phyloP scores from a whole-genome alignment of 2,329 filamentous ascomycete species.

The Neonectria ditissima region DNA sequence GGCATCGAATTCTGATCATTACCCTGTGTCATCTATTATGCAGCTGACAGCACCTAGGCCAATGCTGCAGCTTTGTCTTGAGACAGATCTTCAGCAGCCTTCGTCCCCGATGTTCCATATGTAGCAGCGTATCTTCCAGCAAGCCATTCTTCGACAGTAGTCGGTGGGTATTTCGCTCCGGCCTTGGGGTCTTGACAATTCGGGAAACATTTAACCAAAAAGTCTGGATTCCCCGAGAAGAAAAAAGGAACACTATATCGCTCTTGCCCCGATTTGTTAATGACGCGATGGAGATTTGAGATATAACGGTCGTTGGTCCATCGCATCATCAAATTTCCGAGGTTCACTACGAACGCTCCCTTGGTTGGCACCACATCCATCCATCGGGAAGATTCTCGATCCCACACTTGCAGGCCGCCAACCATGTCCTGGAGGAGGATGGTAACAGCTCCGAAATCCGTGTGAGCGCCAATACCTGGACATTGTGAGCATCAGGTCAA shows the following conservation, averaged over 20 bases:
- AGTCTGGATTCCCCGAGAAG: conserved; percentile 65
- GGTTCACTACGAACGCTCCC: conserved; percentile 63
- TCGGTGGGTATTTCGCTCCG: conserved; percentile 46
- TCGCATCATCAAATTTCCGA: conserved; percentile 61
- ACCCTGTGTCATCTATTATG: too few relatives aligned
- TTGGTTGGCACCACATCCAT: conserved; percentile 53
- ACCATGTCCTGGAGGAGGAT: conserved; percentile 32
- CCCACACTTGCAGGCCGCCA: conserved; percentile 30
- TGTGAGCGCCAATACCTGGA: conserved; percentile 27
- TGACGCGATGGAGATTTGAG: conserved; percentile 66
- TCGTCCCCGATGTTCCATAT: conserved; percentile 35
- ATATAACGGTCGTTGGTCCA: conserved; percentile 66
- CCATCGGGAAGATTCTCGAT: conserved; percentile 17
- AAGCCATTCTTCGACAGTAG: conserved; percentile 49
- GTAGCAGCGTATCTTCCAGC: conserved; percentile 49
- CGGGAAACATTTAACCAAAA: conserved; percentile 48
- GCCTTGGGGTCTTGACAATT: conserved; percentile 40
- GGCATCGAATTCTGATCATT: too few relatives aligned
- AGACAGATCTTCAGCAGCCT: conserved; percentile 3
- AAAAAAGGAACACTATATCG: conserved; percentile 69
- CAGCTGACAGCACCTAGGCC: too few relatives aligned
- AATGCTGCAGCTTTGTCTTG: not conserved
- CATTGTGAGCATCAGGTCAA: not conserved
- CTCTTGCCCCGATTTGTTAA: conserved; percentile 62
- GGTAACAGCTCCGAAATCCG: conserved; percentile 28